Evolutionary conservation across 305 asterid genomes (phyloP).

Genomic region (Vinca major): DNA sequence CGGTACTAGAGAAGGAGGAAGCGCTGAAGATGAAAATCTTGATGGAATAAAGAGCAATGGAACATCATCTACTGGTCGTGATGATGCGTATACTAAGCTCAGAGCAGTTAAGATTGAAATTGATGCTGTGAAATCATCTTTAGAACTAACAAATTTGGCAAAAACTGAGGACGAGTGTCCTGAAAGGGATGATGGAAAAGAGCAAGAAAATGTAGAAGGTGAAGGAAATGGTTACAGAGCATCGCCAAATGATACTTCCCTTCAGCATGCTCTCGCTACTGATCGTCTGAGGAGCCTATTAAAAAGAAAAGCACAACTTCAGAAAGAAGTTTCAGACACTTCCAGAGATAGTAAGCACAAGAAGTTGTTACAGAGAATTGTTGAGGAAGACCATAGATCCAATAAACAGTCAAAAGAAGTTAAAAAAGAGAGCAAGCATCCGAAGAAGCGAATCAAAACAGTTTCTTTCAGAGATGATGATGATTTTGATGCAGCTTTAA

Average conservation of each 20-base stretch:
- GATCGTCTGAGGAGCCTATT: conserved; percentile 71
- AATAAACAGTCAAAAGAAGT: conserved; percentile 36
- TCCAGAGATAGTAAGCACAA: conserved; percentile 29
- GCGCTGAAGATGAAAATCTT: conserved; percentile 32
- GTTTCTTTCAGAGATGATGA: conserved; percentile 59
- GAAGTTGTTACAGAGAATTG: conserved; percentile 39
- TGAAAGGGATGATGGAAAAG: conserved; percentile 29
- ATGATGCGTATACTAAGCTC: conserved; percentile 47
- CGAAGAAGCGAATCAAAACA: conserved; percentile 44
- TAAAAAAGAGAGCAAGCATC: conserved; percentile 33
- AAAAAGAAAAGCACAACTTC: conserved; percentile 62
- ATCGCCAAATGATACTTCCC: conserved; percentile 47
- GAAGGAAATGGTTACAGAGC: conserved; percentile 34
- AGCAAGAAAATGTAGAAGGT: conserved; percentile 30
- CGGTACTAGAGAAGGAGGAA: conserved; percentile 32
- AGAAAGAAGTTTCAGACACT: conserved; percentile 54
- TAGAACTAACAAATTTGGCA: conserved; percentile 52
- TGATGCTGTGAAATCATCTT: conserved; percentile 67
- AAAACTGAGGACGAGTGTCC: conserved; percentile 33
- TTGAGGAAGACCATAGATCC: conserved; percentile 49
- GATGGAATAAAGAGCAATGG: conserved; percentile 34
- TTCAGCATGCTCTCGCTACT: conserved; percentile 88
- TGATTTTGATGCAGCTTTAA: conserved; percentile 74
- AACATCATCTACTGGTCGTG: conserved; percentile 31
- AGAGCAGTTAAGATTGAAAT: conserved; percentile 74